Evolutionary conservation across 768 basidiomycete genomes (phyloP).

Genomic region (Cystobasidium ongulense): DNA sequence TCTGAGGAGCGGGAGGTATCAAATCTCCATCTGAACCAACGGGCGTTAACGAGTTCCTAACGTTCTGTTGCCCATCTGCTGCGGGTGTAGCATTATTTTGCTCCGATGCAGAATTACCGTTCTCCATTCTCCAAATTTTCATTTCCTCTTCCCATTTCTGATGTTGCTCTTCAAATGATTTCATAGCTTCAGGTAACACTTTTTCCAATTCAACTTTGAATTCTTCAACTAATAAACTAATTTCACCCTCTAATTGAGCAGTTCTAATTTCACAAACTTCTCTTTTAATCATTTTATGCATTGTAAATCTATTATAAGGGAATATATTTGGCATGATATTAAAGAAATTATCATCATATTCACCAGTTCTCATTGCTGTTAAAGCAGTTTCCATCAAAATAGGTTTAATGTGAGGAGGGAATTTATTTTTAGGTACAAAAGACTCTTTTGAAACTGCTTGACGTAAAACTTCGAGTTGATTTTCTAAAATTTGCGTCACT

Average conservation of each 20-base stretch:
- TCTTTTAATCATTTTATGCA: conserved; percentile 88
- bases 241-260: conserved; percentile 57
- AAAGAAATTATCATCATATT: conserved; percentile 90
- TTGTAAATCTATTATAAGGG: conserved; percentile 91
- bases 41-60: background rate
- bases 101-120: too few relatives aligned
- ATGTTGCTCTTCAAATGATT: conserved; percentile 66
- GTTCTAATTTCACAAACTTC: conserved; percentile 72
- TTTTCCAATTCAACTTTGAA: conserved; percentile 58
- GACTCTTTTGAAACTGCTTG: conserved; percentile 48
- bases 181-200: conserved; percentile 61
- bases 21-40: conserved; percentile 4
- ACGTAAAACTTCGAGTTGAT: background rate
- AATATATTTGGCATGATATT: conserved; percentile 75
- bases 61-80: background rate
- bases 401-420: conserved; percentile 72
- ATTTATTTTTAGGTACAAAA: conserved; percentile 69
- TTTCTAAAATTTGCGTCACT: background rate
- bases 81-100: background rate
- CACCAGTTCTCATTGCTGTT: conserved; percentile 69
- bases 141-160: conserved; percentile 57
- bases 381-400: conserved; percentile 62
- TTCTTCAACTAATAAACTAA: conserved; percentile 60
- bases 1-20: background rate
- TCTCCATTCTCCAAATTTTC: background rate